Percentiles rank a stretch among this genome's conserved stretches.
phyloP scores from a whole-genome alignment of 768 basidiomycete genomes.

The Leccinum pellstonianum region DNA sequence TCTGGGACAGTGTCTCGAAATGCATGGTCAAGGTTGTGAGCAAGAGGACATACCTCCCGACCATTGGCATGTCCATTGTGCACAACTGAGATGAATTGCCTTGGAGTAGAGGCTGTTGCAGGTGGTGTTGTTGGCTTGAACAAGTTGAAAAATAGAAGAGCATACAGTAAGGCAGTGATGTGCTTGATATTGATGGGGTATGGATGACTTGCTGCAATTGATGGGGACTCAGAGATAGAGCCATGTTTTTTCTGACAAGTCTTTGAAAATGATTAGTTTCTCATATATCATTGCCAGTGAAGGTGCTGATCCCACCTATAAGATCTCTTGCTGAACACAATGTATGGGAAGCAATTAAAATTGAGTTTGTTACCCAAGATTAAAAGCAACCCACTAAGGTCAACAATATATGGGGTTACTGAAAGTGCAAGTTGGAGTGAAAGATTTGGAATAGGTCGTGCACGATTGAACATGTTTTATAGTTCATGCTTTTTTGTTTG shows the following conservation, averaged over 20 bases:
- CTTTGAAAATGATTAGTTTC: background rate
- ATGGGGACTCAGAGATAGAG: constrained; percentile 20
- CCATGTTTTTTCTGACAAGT: constrained; percentile 9
- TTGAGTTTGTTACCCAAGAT: background rate
- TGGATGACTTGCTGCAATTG: constrained; percentile 6
- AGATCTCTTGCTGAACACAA: background rate
- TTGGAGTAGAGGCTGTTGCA: constrained; percentile 20
- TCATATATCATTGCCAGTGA: background rate
- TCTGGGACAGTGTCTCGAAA: constrained; percentile 12
- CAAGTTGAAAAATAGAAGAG: background rate
- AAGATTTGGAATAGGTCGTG: background rate
- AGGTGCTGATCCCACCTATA: background rate
- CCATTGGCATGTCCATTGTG: constrained; percentile 1
- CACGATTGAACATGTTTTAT: background rate
- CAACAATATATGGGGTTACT: background rate
- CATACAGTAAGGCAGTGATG: constrained; percentile 15
- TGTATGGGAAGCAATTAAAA: background rate
- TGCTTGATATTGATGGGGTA: constrained; percentile 1
- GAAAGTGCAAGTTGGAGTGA: background rate
- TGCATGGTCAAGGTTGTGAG: constrained; percentile 5
- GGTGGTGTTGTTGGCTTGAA: background rate
- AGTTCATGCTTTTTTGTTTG: background rate
- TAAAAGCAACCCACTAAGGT: background rate
- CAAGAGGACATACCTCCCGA: constrained; percentile 12
- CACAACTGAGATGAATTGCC: constrained; percentile 4